phyloP scores from a whole-genome alignment of 2,329 filamentous ascomycete species.

The Microsporum ferrugineum region DNA sequence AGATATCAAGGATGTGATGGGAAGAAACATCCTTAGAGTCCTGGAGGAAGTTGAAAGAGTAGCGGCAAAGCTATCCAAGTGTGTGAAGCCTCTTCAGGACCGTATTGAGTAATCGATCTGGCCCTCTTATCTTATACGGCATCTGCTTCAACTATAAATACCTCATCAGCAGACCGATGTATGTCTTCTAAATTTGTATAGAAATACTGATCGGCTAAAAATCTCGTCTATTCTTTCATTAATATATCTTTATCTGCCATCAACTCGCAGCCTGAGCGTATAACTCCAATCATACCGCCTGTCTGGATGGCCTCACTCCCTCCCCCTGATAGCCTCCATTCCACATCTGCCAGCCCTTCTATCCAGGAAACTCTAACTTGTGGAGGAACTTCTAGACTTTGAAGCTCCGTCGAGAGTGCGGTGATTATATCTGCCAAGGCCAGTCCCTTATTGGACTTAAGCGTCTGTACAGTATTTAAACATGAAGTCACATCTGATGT shows the following conservation, averaged over 20 bases:
- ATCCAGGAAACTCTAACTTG: conserved; percentile 88
- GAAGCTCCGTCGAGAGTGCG: conserved; percentile 68
- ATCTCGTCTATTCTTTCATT: conserved; percentile 6
- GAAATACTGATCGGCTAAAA: neutral
- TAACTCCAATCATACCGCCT: conserved; percentile 78
- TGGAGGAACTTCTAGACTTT: conserved; percentile 68
- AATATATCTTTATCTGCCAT: conserved; percentile 34
- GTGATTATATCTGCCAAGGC: conserved; percentile 91
- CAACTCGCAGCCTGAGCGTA: conserved; percentile 76
- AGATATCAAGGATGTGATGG: conserved; percentile 64
- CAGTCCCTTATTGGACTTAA: conserved; percentile 76
- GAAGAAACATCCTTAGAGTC: conserved; percentile 70
- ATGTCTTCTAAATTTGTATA: neutral
- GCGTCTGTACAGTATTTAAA: conserved; percentile 71
- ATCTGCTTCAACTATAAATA: no score
- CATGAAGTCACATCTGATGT: conserved; percentile 84
- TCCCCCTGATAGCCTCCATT: conserved; percentile 79
- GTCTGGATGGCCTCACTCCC: conserved; percentile 84
- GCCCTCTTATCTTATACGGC: neutral
- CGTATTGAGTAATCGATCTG: neutral
- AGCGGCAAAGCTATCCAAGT: conserved; percentile 29
- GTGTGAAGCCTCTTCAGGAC: conserved; percentile 6
- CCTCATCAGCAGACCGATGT: neutral
- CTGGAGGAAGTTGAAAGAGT: conserved; percentile 70
- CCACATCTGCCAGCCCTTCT: conserved; percentile 80